phyloP scores from a whole-genome alignment of 148 eudicot genomes.

The Camellia granthamiana region DNA sequence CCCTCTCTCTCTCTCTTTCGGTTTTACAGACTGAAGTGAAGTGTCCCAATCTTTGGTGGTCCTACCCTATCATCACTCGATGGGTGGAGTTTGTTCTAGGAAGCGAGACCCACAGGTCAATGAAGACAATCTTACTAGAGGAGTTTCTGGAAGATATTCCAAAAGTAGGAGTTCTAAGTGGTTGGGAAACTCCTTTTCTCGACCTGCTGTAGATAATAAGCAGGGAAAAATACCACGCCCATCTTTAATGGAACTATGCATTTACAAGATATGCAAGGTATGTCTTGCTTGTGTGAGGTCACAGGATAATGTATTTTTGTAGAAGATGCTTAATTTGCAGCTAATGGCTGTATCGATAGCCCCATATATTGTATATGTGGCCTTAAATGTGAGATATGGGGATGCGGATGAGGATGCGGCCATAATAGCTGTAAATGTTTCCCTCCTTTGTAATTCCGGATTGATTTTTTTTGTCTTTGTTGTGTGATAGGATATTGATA shows the following conservation, averaged over 20 bases:
- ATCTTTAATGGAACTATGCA: conserved; percentile 68
- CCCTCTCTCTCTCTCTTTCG: neutral
- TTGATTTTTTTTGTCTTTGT: conserved; percentile 3
- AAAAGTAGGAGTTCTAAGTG: conserved; percentile 82
- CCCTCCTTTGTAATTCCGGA: neutral
- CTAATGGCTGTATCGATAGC: neutral
- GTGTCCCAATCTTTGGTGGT: neutral
- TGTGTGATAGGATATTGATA: conserved; percentile 45
- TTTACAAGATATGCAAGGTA: conserved; percentile 52
- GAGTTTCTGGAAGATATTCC: conserved; percentile 51
- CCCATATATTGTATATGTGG: neutral
- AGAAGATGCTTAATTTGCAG: neutral
- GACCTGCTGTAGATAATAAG: conserved; percentile 30
- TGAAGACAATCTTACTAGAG: conserved; percentile 43
- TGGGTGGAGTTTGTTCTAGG: conserved; percentile 85
- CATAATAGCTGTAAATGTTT: neutral
- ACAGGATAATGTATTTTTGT: neutral
- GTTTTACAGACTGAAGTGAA: conserved; percentile 11
- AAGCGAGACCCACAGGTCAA: conserved; percentile 55
- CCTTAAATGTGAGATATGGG: neutral
- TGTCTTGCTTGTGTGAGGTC: neutral
- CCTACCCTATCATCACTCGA: conserved; percentile 17
- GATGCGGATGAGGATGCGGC: neutral
- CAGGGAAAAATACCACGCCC: conserved; percentile 38
- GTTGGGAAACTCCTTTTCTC: conserved; percentile 53